A percentile compares a stretch with the other conserved stretches of the same genome.
phyloP scores from a whole-genome alignment of 352 stramenopile species.

The Phytopythium ostracodes region DNA sequence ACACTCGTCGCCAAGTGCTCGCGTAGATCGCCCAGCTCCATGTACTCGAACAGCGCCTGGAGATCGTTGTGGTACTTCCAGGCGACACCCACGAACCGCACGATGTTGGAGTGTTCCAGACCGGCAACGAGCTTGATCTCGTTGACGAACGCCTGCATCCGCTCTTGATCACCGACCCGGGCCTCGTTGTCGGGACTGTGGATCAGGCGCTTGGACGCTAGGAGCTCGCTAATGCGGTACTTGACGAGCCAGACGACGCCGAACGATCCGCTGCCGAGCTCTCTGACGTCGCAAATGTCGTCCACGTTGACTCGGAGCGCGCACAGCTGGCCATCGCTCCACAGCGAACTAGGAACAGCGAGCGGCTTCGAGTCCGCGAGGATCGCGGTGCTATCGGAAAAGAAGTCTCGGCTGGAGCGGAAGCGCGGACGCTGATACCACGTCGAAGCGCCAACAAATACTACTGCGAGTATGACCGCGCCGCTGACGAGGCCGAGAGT shows the following conservation, averaged over 20 bases:
- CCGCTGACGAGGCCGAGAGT: not conserved
- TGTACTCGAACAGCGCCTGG: constrained; percentile 70
- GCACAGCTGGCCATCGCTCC: constrained; percentile 34
- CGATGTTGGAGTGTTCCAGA: constrained; percentile 62
- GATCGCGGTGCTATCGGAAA: not conserved
- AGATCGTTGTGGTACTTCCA: constrained; percentile 56
- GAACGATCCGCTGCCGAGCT: constrained; percentile 30
- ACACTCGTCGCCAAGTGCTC: constrained; percentile 21
- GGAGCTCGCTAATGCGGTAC: constrained; percentile 26
- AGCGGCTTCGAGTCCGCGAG: not conserved
- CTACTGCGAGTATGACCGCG: not conserved
- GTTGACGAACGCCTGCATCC: constrained; percentile 40
- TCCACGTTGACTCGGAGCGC: constrained; percentile 29
- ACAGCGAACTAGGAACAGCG: constrained; percentile 15
- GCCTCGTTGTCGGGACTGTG: constrained; percentile 12
- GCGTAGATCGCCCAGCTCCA: constrained; percentile 55
- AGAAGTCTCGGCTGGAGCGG: not conserved
- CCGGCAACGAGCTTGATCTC: constrained; percentile 71
- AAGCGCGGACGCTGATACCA: not conserved
- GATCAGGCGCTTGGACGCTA: constrained; percentile 34
- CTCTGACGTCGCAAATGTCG: constrained; percentile 43
- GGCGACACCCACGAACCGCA: constrained; percentile 58
- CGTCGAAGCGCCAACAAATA: not conserved
- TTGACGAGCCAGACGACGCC: constrained; percentile 40
- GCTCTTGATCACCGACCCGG: not conserved